Evolutionary conservation across 495 filamentous ascomycete species (phyloP).

Genomic region (Penicillium desertorum): DNA sequence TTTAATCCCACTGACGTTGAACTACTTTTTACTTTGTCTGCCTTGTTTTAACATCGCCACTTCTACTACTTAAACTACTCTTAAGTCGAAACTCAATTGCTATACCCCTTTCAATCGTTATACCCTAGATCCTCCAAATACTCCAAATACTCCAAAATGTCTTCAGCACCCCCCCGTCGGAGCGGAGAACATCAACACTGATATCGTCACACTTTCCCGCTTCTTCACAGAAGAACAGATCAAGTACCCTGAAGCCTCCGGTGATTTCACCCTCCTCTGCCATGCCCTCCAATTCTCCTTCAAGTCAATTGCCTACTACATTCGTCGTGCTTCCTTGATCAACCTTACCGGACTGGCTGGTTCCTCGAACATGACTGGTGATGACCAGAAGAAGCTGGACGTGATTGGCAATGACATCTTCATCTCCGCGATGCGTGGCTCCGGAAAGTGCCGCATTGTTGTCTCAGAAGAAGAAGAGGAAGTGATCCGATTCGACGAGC

Average conservation of each 20-base stretch:
- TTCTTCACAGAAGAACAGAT: slow-evolving; percentile 94
- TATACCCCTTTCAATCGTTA: background rate
- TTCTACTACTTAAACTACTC: slow-evolving; percentile 7
- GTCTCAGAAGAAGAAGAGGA: slow-evolving; percentile 98
- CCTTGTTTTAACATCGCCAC: background rate
- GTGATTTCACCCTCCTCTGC: slow-evolving; percentile 98
- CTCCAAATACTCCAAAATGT: slow-evolving; percentile 31
- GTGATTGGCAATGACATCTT: slow-evolving; percentile 99
- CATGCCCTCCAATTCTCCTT: slow-evolving; percentile 98
- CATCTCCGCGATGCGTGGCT: slow-evolving; percentile 88
- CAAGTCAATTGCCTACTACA: slow-evolving; percentile 99
- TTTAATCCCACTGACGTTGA: slow-evolving; percentile 14
- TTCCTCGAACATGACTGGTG: slow-evolving; percentile 90
- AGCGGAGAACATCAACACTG: slow-evolving; percentile 83
- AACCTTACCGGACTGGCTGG: slow-evolving; percentile 94
- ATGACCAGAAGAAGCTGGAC: slow-evolving; percentile 99
- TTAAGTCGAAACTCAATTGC: background rate
- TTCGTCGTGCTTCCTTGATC: slow-evolving; percentile 93
- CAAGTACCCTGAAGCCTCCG: slow-evolving; percentile 91
- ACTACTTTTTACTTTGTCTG: background rate
- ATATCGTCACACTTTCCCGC: slow-evolving; percentile 91
- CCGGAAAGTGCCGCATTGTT: slow-evolving; percentile 81
- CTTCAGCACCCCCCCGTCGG: slow-evolving; percentile 42
- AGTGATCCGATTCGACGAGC: slow-evolving; percentile 79
- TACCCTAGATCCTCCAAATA: background rate